Evolutionary conservation across 495 filamentous ascomycete genomes (phyloP).

Genomic region (Neurospora terricola): DNA sequence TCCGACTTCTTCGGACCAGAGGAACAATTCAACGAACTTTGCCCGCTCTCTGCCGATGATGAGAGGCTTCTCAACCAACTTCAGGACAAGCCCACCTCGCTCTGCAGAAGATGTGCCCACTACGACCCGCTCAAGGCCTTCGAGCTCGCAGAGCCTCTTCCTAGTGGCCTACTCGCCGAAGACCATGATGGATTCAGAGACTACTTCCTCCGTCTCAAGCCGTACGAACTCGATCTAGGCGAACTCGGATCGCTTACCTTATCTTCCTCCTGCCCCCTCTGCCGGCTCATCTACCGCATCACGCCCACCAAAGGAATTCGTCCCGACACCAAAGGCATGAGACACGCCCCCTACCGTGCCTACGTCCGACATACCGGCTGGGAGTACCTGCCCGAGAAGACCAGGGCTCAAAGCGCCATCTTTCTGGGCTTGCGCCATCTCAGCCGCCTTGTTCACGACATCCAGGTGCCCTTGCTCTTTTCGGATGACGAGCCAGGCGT

Average conservation of each 20-base stretch:
- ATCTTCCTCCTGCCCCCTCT: slow-evolving; percentile 5
- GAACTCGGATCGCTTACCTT: slow-evolving; percentile 6
- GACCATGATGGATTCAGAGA: neutral
- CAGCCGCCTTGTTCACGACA: neutral
- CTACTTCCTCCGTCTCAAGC: neutral
- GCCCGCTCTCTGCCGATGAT: slow-evolving; percentile 1
- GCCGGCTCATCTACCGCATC: slow-evolving; percentile 13
- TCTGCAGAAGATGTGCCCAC: slow-evolving; percentile 8
- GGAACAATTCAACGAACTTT: neutral
- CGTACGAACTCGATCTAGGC: neutral
- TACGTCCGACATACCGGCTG: slow-evolving; percentile 5
- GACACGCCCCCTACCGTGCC: slow-evolving; percentile 1
- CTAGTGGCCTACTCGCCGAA: neutral
- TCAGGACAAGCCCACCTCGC: neutral
- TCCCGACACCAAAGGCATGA: neutral
- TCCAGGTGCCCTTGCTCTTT: neutral
- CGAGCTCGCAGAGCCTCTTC: neutral
- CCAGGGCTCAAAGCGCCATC: neutral
- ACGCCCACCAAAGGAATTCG: slow-evolving; percentile 1
- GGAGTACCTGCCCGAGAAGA: neutral
- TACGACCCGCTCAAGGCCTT: slow-evolving; percentile 3
- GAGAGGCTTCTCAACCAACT: neutral
- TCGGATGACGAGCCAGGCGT: neutral
- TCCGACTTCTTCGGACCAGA: neutral
- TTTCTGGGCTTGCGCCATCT: neutral